These are phyloP conservation scores for Lignosus rhinocerotis DNA, from an alignment of 1,284 basidiomycete species.

Conservation along the genomic window DNA sequence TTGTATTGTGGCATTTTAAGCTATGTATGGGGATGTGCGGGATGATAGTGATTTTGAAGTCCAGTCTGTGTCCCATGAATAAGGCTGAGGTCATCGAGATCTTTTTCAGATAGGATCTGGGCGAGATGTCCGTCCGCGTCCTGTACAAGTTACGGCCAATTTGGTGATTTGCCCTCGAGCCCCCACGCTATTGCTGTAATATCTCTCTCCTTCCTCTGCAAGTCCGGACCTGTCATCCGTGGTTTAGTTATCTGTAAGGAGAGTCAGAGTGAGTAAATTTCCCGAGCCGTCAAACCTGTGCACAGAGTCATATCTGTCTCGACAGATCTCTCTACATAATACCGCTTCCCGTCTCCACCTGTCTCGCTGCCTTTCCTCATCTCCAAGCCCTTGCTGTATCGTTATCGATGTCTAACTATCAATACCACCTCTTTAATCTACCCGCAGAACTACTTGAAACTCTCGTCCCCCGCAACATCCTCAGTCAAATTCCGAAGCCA, in stretches of 20 bases:
- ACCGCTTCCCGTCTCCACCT: background rate
- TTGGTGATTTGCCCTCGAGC: background rate
- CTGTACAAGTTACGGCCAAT: background rate
- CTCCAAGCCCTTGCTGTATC: conserved; percentile 7
- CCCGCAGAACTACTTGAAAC: conserved; percentile 67
- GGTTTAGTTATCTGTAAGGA: background rate
- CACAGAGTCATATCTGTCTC: background rate
- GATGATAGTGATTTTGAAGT: no score
- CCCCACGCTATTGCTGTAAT: background rate
- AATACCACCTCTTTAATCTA: conserved; percentile 38
- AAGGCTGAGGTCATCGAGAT: no score
- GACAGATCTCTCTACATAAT: background rate
- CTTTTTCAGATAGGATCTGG: no score
- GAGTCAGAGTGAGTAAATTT: background rate
- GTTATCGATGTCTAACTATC: conserved; percentile 24
- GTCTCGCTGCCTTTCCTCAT: background rate
- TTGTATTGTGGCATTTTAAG: no score
- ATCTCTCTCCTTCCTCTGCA: no score
- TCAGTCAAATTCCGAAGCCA: conserved; percentile 37
- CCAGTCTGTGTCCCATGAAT: no score
- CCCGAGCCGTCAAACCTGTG: conserved; percentile 3
- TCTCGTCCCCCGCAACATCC: conserved; percentile 62
- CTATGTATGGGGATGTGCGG: no score
- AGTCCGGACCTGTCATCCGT: no score
- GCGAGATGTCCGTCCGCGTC: background rate